These are phyloP conservation scores for Metschnikowia proteae DNA, from an alignment of 805 yeast species.

Conservation along the genomic window DNA sequence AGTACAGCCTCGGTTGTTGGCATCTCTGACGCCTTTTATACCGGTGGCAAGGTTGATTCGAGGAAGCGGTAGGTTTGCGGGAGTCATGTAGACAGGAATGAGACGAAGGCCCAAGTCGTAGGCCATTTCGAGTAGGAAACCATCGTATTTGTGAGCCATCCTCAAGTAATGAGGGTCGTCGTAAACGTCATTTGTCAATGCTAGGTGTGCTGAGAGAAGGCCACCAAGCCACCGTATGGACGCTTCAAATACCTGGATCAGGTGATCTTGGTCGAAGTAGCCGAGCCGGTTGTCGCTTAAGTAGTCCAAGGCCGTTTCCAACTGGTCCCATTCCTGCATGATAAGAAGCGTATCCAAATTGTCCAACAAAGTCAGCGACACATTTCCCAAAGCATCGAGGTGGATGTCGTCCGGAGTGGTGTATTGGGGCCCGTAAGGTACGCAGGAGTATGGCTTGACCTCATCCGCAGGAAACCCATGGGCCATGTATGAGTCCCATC, in stretches of 20 bases:
- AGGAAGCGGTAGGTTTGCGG: slow-evolving; percentile 70
- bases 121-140: slow-evolving; percentile 68
- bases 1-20: slow-evolving; percentile 53
- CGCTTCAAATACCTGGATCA: slow-evolving; percentile 85
- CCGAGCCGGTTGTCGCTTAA: slow-evolving; percentile 36
- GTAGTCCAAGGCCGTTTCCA: slow-evolving; percentile 34
- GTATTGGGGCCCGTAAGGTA: slow-evolving; percentile 62
- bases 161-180: not conserved
- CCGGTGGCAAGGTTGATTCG: slow-evolving; percentile 67
- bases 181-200: slow-evolving; percentile 28
- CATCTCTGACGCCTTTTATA: slow-evolving; percentile 20
- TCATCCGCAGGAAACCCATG: slow-evolving; percentile 82
- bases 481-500: slow-evolving; percentile 64
- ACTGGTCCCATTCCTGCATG: slow-evolving; percentile 57
- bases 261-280: slow-evolving; percentile 59
- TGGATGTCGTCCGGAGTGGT: slow-evolving; percentile 50
- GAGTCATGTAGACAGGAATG: slow-evolving; percentile 64
- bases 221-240: slow-evolving; percentile 84
- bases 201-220: slow-evolving; percentile 68
- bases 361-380: slow-evolving; percentile 74
- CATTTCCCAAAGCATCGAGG: slow-evolving; percentile 85
- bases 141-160: slow-evolving; percentile 51
- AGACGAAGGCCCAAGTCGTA: slow-evolving; percentile 70
- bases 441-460: slow-evolving; percentile 69
- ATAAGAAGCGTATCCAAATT: slow-evolving; percentile 75